Evolutionary conservation across 495 filamentous ascomycete species (phyloP).

Genomic region (Penicillium arizonense): DNA sequence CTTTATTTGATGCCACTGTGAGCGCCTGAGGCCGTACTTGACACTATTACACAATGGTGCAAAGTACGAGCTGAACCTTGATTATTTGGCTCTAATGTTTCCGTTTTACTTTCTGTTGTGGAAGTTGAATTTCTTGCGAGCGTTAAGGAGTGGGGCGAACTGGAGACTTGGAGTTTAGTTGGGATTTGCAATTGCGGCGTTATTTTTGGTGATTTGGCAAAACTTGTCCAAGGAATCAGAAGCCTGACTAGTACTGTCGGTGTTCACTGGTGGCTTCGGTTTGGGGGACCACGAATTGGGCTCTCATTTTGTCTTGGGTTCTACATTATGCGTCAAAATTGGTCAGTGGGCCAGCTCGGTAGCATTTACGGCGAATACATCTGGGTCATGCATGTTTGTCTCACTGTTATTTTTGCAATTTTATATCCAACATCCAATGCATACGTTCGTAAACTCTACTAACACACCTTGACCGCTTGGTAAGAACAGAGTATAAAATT

Average conservation of each 20-base stretch:
- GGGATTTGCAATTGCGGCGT: background rate
- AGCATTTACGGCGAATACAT: constrained; percentile 1
- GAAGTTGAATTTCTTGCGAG: background rate
- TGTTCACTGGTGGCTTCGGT: no score
- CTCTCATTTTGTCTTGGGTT: background rate
- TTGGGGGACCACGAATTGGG: background rate
- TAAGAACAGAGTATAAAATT: no score
- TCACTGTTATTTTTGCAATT: background rate
- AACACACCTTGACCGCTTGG: no score
- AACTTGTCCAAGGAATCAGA: background rate
- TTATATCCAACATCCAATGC: no score
- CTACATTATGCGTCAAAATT: background rate
- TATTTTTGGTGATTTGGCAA: background rate
- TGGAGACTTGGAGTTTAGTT: background rate
- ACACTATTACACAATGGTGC: background rate
- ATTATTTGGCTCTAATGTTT: background rate
- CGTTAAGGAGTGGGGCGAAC: background rate
- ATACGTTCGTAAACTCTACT: background rate
- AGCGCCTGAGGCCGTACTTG: background rate
- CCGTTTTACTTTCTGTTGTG: background rate
- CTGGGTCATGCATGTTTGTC: background rate
- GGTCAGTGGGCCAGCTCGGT: background rate
- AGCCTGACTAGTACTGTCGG: no score
- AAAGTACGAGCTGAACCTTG: background rate
- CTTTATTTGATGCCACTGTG: background rate